Percentiles rank a stretch among this genome's conserved stretches.
phyloP scores from a whole-genome alignment of 2,329 filamentous ascomycete genomes.

The Bipolaris cookei region DNA sequence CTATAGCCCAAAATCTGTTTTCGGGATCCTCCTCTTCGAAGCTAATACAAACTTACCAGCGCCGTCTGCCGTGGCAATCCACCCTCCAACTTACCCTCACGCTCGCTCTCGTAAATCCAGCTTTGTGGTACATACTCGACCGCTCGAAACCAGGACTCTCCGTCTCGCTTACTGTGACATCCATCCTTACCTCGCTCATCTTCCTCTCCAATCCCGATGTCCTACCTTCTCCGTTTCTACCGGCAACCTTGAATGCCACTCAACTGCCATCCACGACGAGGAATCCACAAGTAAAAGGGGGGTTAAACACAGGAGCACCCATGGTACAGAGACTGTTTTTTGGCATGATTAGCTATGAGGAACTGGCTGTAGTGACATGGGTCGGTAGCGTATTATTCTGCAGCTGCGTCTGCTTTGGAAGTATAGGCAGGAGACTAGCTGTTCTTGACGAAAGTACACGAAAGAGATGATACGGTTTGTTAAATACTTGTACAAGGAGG shows the following conservation, averaged over 20 bases:
- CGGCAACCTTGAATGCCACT: slow-evolving; percentile 33
- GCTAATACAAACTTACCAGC: slow-evolving; percentile 57
- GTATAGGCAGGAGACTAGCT: slow-evolving; percentile 82
- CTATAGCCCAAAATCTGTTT: not conserved
- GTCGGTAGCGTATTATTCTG: slow-evolving; percentile 93
- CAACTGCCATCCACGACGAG: slow-evolving; percentile 17
- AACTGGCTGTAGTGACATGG: slow-evolving; percentile 79
- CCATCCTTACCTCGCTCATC: slow-evolving; percentile 75
- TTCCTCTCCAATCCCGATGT: slow-evolving; percentile 79
- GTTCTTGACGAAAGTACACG: slow-evolving; percentile 33
- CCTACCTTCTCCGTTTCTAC: slow-evolving; percentile 62
- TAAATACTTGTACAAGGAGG: not conserved
- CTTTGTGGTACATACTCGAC: slow-evolving; percentile 96
- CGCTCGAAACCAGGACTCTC: slow-evolving; percentile 84
- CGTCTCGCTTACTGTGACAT: slow-evolving; percentile 74
- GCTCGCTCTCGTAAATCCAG: slow-evolving; percentile 87
- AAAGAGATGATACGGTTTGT: slow-evolving; percentile 15
- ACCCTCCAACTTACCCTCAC: slow-evolving; percentile 92
- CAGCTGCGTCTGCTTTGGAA: slow-evolving; percentile 93
- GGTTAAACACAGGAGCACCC: not conserved
- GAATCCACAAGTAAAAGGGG: slow-evolving; percentile 7
- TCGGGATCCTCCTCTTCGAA: not conserved
- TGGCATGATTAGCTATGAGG: slow-evolving; percentile 66
- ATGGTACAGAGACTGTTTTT: slow-evolving; percentile 49
- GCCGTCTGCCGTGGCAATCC: slow-evolving; percentile 90